These are phyloP conservation scores for Taphrina pruni DNA, from an alignment of 1,139 yeast species.

Conservation along the genomic window DNA sequence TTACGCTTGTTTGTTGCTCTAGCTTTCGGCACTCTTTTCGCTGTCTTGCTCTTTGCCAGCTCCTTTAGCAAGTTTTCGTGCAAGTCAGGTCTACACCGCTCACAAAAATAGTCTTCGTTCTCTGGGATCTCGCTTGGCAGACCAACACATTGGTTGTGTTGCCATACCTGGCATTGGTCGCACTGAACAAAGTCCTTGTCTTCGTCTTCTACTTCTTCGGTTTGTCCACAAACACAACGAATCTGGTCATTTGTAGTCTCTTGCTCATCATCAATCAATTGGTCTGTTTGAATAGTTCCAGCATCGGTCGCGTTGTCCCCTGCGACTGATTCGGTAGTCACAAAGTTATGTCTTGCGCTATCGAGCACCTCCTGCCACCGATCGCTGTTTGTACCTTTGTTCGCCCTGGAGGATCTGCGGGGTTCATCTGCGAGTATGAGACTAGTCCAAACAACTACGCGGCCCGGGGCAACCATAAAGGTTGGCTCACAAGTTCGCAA, in stretches of 20 bases:
- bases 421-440: slow-evolving; percentile 28
- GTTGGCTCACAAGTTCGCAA: not conserved
- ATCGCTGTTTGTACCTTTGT: slow-evolving; percentile 37
- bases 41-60: slow-evolving; percentile 43
- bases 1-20: slow-evolving; percentile 19
- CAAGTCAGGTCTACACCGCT: slow-evolving; percentile 57
- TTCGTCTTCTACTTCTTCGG: slow-evolving; percentile 62
- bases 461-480: not conserved
- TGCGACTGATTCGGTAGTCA: slow-evolving; percentile 29
- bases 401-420: slow-evolving; percentile 36
- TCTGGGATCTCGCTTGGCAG: slow-evolving; percentile 53
- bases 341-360: slow-evolving; percentile 33
- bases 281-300: slow-evolving; percentile 22
- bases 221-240: slow-evolving; percentile 68
- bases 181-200: slow-evolving; percentile 69
- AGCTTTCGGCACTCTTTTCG: slow-evolving; percentile 34
- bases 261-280: slow-evolving; percentile 7
- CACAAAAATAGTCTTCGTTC: slow-evolving; percentile 61
- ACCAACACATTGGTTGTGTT: slow-evolving; percentile 74
- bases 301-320: slow-evolving; percentile 37
- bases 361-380: slow-evolving; percentile 37
- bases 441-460: not conserved
- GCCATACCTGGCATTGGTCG: slow-evolving; percentile 82
- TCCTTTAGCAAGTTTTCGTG: slow-evolving; percentile 50
- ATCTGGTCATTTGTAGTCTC: slow-evolving; percentile 55